Percentiles rank a stretch among this genome's conserved stretches.
These are phyloP conservation scores for Bullera alba DNA, from an alignment of 768 basidiomycete species.

Conservation along the genomic window DNA sequence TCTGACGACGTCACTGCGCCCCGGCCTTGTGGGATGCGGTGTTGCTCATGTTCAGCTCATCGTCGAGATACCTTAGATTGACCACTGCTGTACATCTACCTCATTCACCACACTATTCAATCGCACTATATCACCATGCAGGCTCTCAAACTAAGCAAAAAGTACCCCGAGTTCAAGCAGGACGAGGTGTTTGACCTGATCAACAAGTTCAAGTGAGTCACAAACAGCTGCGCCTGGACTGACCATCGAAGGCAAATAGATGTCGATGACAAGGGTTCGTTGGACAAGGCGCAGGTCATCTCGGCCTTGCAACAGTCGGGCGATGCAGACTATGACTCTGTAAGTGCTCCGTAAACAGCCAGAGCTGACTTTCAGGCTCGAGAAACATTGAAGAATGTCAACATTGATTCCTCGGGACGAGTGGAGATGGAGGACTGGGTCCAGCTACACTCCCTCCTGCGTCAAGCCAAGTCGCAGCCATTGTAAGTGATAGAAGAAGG, in stretches of 20 bases:
- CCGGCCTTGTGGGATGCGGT: too few species aligned
- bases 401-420: constrained; percentile 88
- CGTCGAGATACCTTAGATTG: too few species aligned
- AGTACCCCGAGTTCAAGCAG: constrained; percentile 80
- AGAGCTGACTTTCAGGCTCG: constrained; percentile 49
- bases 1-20: too few species aligned
- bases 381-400: constrained; percentile 78
- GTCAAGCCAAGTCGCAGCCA: constrained; percentile 26
- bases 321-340: constrained; percentile 70
- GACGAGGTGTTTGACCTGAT: constrained; percentile 94
- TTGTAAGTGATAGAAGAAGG: constrained; percentile 13
- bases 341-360: constrained; percentile 6
- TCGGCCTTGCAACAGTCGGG: constrained; percentile 70
- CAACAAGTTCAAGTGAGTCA: constrained; percentile 86
- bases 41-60: too few species aligned
- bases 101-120: too few species aligned
- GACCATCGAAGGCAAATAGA: constrained; percentile 38
- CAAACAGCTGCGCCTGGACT: background rate
- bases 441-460: constrained; percentile 56
- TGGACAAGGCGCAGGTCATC: constrained; percentile 65
- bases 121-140: constrained; percentile 45
- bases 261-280: constrained; percentile 44
- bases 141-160: constrained; percentile 72
- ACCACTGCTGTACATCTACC: too few species aligned
- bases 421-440: constrained; percentile 98